A percentile compares a stretch with the other conserved stretches of the same genome.
phyloP scores from a whole-genome alignment of 441 rosid species.

The Corymbia calophylla region DNA sequence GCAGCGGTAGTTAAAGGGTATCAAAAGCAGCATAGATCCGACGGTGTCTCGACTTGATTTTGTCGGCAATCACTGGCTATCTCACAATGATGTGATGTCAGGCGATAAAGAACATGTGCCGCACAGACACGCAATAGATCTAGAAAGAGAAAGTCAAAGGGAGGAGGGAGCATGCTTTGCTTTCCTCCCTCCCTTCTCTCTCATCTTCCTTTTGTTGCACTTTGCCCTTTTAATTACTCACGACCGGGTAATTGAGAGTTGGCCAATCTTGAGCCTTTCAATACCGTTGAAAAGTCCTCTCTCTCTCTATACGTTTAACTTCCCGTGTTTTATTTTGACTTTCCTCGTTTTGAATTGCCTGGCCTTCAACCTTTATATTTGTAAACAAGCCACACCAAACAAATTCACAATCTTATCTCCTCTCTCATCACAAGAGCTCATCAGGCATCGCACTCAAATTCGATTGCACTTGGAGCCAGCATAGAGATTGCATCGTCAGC shows the following conservation, averaged over 20 bases:
- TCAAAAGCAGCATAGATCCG: neutral
- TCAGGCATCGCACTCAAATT: neutral
- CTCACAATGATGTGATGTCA: neutral
- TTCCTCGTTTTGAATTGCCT: neutral
- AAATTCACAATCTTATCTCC: neutral
- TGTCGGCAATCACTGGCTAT: neutral
- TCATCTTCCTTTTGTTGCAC: neutral
- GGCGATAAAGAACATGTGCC: neutral
- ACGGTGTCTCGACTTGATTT: neutral
- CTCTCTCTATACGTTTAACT: neutral
- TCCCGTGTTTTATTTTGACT: neutral
- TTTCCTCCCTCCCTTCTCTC: neutral
- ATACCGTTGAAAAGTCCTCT: neutral
- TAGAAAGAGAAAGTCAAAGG: neutral
- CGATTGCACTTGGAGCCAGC: neutral
- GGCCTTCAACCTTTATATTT: neutral
- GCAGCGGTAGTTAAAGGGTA: neutral
- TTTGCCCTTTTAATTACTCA: neutral
- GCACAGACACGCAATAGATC: neutral
- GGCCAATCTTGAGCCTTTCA: neutral
- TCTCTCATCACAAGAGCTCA: neutral
- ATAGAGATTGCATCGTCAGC: neutral
- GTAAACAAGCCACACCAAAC: neutral
- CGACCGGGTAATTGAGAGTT: neutral
- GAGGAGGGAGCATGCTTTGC: neutral